Evolutionary conservation across 208 protist species (phyloP).

Genomic region (Jaenimonas drosophilae): DNA sequence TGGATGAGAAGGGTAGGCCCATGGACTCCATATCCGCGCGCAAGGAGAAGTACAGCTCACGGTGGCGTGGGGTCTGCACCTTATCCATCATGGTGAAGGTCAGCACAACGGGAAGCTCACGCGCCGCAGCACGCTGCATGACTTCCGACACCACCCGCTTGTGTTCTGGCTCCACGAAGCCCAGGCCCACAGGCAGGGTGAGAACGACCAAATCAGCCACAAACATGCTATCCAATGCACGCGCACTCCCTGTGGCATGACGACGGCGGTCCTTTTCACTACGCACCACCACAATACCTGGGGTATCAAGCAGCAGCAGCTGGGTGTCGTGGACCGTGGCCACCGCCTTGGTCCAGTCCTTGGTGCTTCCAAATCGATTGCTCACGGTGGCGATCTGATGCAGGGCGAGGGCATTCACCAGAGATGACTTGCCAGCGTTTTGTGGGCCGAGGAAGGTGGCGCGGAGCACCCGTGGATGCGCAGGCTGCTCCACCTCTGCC

Average conservation of each 20-base stretch:
- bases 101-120: slow-evolving; percentile 72
- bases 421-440: slow-evolving; percentile 84
- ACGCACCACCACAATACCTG: slow-evolving; percentile 34
- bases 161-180: slow-evolving; percentile 80
- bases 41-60: slow-evolving; percentile 84
- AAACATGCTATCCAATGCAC: slow-evolving; percentile 79
- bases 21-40: slow-evolving; percentile 77
- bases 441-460: slow-evolving; percentile 70
- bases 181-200: slow-evolving; percentile 64
- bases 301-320: slow-evolving; percentile 82
- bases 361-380: slow-evolving; percentile 64
- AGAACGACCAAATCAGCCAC: slow-evolving; percentile 74
- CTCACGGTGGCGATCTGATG: slow-evolving; percentile 80
- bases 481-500: slow-evolving; percentile 17
- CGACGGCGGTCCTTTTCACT: slow-evolving; percentile 37
- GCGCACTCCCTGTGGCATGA: slow-evolving; percentile 33
- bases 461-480: slow-evolving; percentile 30
- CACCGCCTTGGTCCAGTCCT: slow-evolving; percentile 72
- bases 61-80: slow-evolving; percentile 75
- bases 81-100: slow-evolving; percentile 87
- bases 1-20: slow-evolving; percentile 41
- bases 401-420: slow-evolving; percentile 81
- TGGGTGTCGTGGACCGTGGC: slow-evolving; percentile 84
- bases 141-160: slow-evolving; percentile 60
- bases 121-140: slow-evolving; percentile 48